Conservation (phyloP, 495 filamentous ascomycete genomes). For the Neurospora tetrasperma region DNA sequence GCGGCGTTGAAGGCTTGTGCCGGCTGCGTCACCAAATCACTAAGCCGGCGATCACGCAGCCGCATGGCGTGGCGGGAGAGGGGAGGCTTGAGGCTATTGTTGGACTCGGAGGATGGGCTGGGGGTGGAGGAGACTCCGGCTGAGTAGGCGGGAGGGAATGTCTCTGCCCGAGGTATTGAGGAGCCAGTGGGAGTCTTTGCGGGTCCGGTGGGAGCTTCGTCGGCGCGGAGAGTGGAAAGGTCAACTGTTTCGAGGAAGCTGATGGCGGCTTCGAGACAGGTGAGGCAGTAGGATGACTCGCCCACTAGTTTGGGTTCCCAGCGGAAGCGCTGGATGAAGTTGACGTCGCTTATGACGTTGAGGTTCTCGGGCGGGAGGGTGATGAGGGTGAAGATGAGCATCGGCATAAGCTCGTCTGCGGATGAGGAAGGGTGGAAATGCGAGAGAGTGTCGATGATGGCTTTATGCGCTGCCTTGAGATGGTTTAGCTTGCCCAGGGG, state of each 20-base stretch:
- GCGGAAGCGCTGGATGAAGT: constrained; percentile 91
- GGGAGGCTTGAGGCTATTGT: constrained; percentile 19
- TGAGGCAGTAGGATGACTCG: constrained; percentile 91
- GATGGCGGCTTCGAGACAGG: constrained; percentile 90
- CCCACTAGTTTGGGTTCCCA: constrained; percentile 78
- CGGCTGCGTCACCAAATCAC: constrained; percentile 74
- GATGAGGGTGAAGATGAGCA: constrained; percentile 89
- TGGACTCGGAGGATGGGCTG: constrained; percentile 3
- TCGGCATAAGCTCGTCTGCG: constrained; percentile 92
- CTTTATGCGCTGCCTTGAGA: constrained; percentile 81
- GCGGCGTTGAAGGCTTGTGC: constrained; percentile 70
- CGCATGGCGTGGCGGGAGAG: constrained; percentile 34
- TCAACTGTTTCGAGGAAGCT: constrained; percentile 97
- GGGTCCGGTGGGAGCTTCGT: constrained; percentile 57
- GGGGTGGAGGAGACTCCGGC: constrained; percentile 34
- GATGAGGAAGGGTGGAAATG: constrained; percentile 78
- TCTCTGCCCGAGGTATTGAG: constrained; percentile 43
- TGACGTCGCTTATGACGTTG: constrained; percentile 82
- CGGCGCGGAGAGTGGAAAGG: constrained; percentile 78
- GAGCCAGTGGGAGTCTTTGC: constrained; percentile 43
- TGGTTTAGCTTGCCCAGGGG: constrained; percentile 87
- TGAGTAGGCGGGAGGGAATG: constrained; percentile 39
- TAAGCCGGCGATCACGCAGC: constrained; percentile 52
- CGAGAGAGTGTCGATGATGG: constrained; percentile 80
- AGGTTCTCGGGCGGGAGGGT: constrained; percentile 80